Percentiles rank a stretch among this genome's conserved stretches.
These are phyloP conservation scores for Phytophthora nicotianae DNA, from an alignment of 352 stramenopile genomes.

Conservation along the genomic window DNA sequence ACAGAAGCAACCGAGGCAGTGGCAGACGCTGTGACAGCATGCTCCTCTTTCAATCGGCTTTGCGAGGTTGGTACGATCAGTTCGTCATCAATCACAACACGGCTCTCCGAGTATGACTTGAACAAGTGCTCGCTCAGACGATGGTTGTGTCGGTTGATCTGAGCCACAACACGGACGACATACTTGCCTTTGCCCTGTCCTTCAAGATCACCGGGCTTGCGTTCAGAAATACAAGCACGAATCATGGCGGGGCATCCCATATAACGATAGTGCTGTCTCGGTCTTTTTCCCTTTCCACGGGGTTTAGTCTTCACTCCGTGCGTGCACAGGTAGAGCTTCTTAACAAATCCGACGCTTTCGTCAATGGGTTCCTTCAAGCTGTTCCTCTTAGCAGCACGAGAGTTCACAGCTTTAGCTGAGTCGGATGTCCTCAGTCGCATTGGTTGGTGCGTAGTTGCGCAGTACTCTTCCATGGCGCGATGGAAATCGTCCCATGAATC, in stretches of 20 bases:
- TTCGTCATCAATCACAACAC: conserved; percentile 87
- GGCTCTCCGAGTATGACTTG: conserved; percentile 87
- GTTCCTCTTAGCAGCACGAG: conserved; percentile 79
- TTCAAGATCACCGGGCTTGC: conserved; percentile 56
- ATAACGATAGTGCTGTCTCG: conserved; percentile 83
- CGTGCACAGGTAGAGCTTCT: conserved; percentile 86
- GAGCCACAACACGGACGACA: conserved; percentile 80
- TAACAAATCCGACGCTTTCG: conserved; percentile 84
- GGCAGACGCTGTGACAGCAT: conserved; percentile 4
- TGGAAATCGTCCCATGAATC: conserved; percentile 88
- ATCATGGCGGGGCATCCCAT: conserved; percentile 88
- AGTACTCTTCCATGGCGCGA: conserved; percentile 82
- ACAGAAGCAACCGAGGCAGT: conserved; percentile 26
- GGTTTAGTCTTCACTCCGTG: conserved; percentile 87
- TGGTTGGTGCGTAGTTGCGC: conserved; percentile 71
- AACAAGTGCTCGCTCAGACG: conserved; percentile 85
- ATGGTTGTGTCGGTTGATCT: conserved; percentile 89
- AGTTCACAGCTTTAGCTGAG: conserved; percentile 82
- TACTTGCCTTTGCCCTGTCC: conserved; percentile 72
- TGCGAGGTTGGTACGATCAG: conserved; percentile 58
- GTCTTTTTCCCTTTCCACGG: conserved; percentile 78
- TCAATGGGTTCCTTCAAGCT: conserved; percentile 87
- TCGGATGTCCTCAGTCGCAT: conserved; percentile 84
- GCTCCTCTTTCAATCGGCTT: conserved; percentile 58
- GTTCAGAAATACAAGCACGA: conserved; percentile 80